Percentiles rank a stretch among this genome's conserved stretches.
Evolutionary conservation across 176 grass and related monocot genomes (phyloP).

Genomic region (Alopecurus myosuroides): DNA sequence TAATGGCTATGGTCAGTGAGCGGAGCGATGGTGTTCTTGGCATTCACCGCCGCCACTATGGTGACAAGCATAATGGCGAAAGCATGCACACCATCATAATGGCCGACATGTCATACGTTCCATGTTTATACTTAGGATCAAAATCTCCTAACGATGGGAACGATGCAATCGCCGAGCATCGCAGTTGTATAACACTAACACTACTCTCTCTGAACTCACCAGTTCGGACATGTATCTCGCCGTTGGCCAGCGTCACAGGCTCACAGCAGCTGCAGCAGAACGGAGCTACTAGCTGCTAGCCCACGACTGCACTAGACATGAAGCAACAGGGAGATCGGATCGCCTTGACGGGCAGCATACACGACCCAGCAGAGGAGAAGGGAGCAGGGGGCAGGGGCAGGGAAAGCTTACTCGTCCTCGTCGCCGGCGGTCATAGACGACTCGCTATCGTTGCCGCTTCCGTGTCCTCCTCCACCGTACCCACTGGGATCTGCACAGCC

Average conservation of each 20-base stretch:
- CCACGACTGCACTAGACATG: neutral
- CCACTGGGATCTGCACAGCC: constrained; percentile 38
- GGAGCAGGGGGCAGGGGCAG: neutral
- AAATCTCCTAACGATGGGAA: neutral
- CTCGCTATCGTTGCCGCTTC: constrained; percentile 12
- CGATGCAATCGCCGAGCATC: constrained; percentile 12
- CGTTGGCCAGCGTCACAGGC: neutral
- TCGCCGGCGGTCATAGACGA: constrained; percentile 29
- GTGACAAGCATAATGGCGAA: neutral
- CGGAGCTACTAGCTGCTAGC: neutral
- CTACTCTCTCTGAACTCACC: neutral
- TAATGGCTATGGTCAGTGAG: neutral
- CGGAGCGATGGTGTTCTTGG: neutral
- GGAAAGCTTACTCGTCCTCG: constrained; percentile 35
- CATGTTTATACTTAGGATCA: neutral
- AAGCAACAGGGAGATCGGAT: constrained; percentile 14
- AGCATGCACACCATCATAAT: neutral
- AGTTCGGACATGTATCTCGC: constrained; percentile 5
- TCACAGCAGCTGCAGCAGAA: neutral
- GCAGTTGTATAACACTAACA: neutral
- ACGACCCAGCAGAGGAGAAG: neutral
- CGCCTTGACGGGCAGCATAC: neutral
- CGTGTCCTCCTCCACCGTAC: neutral
- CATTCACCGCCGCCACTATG: neutral
- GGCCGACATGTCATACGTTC: neutral